Evolutionary conservation across 192 early-diverging fungal species (phyloP), one percentile per base, ranked within the genome.

Genomic region (Backusella mclennaniae): DNA sequence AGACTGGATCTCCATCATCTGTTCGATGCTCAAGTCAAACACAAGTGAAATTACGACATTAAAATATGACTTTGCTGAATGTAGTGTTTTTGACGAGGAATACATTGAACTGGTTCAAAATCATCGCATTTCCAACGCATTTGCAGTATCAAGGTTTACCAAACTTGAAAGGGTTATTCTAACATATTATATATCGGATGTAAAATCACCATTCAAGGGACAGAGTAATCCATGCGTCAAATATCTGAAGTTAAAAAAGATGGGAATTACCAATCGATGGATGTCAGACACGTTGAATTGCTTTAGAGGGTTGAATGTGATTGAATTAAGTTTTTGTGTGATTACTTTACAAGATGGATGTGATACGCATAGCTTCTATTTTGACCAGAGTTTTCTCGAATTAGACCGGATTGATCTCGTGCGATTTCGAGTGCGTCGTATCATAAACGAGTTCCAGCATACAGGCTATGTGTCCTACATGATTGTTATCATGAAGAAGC

Each of bases 91-190:
- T 56, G 53, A 56, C 21, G 53, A 56, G 21, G 53, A 56, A 56
- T 56, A 56, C n/a, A 56, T 56, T 56, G 53, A 56, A 56, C 53
- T 56, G 19, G 53, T 56, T 56, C 53, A 56, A 23, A 56, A 63
- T 14, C 26, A 63, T 29, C 56, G 56, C 8, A 63, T 63, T 29
- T 63, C 56, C 23, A 26, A 63, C 56, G 56, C 56, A 63, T 63
- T 63, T 63, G 3, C 56, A 29, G 56, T 63, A 1, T 14, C 21
- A 63, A 63, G 26, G 23, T 63, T 63, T 63, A 63, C 56, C 21
- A 63, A 63, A 29, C 56, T 63, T 29, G 56, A 63, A 63, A 63
- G 12, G 12, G 26, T 63, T 9, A 63, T 63, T 12, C 29, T 63
- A 63, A 63, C 56, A 29, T 63, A 63, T 63, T 63, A 63, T 11